Percentiles rank a stretch among this genome's conserved stretches.
Evolutionary conservation across 73 alveolate species (phyloP).

Genomic region (Effrenium voratum): DNA sequence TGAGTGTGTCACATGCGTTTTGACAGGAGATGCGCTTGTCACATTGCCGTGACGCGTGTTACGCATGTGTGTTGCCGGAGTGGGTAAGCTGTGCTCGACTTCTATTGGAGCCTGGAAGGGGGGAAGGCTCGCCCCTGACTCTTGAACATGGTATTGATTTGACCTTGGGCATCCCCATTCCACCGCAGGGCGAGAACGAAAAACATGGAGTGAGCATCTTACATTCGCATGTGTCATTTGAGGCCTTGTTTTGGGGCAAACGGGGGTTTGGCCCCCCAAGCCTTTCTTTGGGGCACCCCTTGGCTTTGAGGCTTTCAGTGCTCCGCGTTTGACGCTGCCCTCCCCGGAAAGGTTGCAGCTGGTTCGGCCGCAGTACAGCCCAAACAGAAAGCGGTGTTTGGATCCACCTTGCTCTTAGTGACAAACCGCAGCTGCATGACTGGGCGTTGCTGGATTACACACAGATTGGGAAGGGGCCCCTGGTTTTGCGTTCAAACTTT

Average conservation of each 20-base stretch:
- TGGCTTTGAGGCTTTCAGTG: background rate
- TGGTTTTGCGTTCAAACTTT: background rate
- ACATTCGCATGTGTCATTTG: too few species aligned
- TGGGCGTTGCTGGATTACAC: constrained; percentile 39
- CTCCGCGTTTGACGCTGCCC: background rate
- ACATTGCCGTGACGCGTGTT: too few species aligned
- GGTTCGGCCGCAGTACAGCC: constrained; percentile 29
- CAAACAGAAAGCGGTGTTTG: background rate
- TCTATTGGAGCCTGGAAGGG: background rate
- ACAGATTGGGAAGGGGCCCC: background rate
- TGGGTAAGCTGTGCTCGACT: constrained; percentile 5
- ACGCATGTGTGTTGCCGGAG: too few species aligned
- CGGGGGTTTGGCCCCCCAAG: background rate
- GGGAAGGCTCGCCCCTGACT: too few species aligned
- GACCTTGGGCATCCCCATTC: background rate
- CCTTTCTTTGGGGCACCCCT: background rate
- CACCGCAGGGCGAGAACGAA: background rate
- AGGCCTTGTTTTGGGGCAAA: background rate
- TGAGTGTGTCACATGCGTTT: too few species aligned
- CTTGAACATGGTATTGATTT: background rate
- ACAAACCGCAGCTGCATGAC: background rate
- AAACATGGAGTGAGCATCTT: background rate
- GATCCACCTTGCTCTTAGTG: constrained; percentile 10
- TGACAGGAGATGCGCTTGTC: too few species aligned
- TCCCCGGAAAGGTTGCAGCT: constrained; percentile 12